phyloP scores from a whole-genome alignment of 2,329 filamentous ascomycete species.

The Blastomyces parvus region DNA sequence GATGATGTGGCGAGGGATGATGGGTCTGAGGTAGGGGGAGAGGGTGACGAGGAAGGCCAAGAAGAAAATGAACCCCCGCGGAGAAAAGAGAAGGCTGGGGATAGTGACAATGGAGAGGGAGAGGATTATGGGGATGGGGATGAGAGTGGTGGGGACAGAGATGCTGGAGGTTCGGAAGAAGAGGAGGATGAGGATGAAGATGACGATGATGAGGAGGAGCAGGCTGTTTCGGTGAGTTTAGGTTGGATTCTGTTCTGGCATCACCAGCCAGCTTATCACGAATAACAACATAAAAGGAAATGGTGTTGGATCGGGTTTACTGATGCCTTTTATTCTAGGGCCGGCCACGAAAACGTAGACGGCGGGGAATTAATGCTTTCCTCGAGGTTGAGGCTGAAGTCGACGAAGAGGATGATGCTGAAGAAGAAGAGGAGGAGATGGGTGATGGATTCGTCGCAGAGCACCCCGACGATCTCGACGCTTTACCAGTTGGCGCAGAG shows the following conservation, averaged over 20 bases:
- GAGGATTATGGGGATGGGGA: slow-evolving; percentile 23
- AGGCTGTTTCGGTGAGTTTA: slow-evolving; percentile 45
- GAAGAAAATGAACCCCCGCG: slow-evolving; percentile 33
- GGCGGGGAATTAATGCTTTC: slow-evolving; percentile 70
- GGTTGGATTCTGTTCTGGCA: not conserved
- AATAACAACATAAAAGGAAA: slow-evolving; percentile 13
- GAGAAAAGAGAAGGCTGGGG: slow-evolving; percentile 38
- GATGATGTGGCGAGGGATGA: slow-evolving; percentile 25
- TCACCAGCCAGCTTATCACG: not conserved
- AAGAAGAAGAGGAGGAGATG: slow-evolving; percentile 79
- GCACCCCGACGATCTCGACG: slow-evolving; percentile 80
- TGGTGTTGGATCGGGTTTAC: slow-evolving; percentile 17
- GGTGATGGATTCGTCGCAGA: slow-evolving; percentile 79
- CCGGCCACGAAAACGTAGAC: slow-evolving; percentile 69
- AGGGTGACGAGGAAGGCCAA: slow-evolving; percentile 34
- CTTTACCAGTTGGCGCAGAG: slow-evolving; percentile 61
- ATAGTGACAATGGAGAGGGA: slow-evolving; percentile 33
- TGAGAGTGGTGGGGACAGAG: slow-evolving; percentile 37
- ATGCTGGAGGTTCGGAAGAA: slow-evolving; percentile 41
- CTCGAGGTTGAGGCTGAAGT: slow-evolving; percentile 98
- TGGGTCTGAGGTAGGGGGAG: slow-evolving; percentile 17
- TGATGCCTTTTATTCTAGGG: slow-evolving; percentile 34
- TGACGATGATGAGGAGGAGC: slow-evolving; percentile 44
- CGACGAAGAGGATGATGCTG: slow-evolving; percentile 82
- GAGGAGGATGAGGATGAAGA: slow-evolving; percentile 59